Base-by-base conservation (phyloP, 2,329 filamentous ascomycete genomes). In the Acarospora socialis region DNA sequence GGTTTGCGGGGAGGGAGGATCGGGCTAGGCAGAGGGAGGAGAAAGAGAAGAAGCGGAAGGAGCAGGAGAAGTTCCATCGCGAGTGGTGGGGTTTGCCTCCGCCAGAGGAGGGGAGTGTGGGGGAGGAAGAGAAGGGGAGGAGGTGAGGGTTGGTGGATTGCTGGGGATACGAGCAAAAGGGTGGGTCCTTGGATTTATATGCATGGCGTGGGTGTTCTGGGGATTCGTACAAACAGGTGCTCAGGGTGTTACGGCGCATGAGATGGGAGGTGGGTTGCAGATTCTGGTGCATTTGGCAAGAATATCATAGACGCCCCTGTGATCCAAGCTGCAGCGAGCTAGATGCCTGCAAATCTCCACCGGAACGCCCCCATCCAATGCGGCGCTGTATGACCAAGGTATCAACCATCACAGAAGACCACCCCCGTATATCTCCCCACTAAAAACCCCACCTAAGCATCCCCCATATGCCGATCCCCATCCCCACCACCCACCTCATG, bases 1-100 rank as follows among this genome's bases (percentile, higher is more conserved):
- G 90, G 90, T 95, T 95, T 55, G 72, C 74, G 31, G 67, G 71
- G 41, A 69, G 81, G 31, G 65, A 81, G 45, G 72, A 83, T 59
- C 67, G 86, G 34, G 69, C 74, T 46, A 61, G 61, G 35, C 73
- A 78, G 54, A 61, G 74, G 21, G 76, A 83, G 54, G 65, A 67
- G 40, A 74, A 76, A 46, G 65, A 68, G 23, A 43, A 41, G 13
- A 39, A 35, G 16, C 26, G 26, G n/a, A 14, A 29, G 30, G 35
- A 38, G 43, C 51, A 57, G 37, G 56, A 61, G 46, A 55, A 53
- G 43, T 59, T 61, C 32, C 62, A 65, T 44, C 53, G 56, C 41
- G 61, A 66, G 43, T 68, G 61, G 61, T 68, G 63, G 64, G 60
- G 51, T 31, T 31, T 60, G 37, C 30, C 36, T 21, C 30, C 34